These are phyloP conservation scores for Leucosporidium creatinivorum DNA, from an alignment of 768 basidiomycete species.

Conservation along the genomic window DNA sequence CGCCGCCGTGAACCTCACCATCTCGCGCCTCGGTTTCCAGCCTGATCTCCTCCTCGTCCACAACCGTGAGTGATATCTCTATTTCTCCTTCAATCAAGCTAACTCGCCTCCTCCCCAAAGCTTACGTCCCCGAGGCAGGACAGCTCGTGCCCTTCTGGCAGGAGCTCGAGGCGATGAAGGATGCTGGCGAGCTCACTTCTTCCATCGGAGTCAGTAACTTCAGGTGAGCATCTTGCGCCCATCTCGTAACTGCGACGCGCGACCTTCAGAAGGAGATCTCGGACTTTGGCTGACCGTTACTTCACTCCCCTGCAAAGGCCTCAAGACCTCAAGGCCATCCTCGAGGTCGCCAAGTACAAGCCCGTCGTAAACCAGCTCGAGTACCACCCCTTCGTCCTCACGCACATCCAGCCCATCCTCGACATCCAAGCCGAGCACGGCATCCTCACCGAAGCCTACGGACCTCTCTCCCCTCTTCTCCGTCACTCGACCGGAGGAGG, in stretches of 20 bases:
- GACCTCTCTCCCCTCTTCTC: slow-evolving; percentile 38
- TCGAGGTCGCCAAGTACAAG: slow-evolving; percentile 37
- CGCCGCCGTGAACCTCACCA: slow-evolving; percentile 22
- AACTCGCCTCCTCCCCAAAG: too few relatives aligned
- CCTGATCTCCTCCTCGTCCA: slow-evolving; percentile 41
- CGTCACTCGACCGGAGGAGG: slow-evolving; percentile 36
- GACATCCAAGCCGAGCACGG: slow-evolving; percentile 37
- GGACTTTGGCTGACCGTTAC: not conserved
- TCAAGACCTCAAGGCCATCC: slow-evolving; percentile 35
- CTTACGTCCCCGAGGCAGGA: slow-evolving; percentile 34
- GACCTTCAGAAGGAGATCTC: too few relatives aligned
- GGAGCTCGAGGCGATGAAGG: slow-evolving; percentile 35
- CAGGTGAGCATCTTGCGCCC: not conserved
- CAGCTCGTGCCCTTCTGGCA: slow-evolving; percentile 33
- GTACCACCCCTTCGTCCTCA: slow-evolving; percentile 40
- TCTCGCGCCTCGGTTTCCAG: slow-evolving; percentile 29
- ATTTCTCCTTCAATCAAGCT: too few relatives aligned
- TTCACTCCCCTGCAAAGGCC: slow-evolving; percentile 38
- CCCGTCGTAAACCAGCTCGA: slow-evolving; percentile 41
- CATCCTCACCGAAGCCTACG: slow-evolving; percentile 39
- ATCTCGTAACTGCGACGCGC: too few relatives aligned
- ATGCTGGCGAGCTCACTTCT: slow-evolving; percentile 37
- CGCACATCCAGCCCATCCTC: slow-evolving; percentile 38
- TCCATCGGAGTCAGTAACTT: slow-evolving; percentile 35
- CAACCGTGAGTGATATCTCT: slow-evolving; percentile 22